These are phyloP conservation scores for Mangifera indica DNA, from an alignment of 345 rosid species.

Conservation along the genomic window DNA sequence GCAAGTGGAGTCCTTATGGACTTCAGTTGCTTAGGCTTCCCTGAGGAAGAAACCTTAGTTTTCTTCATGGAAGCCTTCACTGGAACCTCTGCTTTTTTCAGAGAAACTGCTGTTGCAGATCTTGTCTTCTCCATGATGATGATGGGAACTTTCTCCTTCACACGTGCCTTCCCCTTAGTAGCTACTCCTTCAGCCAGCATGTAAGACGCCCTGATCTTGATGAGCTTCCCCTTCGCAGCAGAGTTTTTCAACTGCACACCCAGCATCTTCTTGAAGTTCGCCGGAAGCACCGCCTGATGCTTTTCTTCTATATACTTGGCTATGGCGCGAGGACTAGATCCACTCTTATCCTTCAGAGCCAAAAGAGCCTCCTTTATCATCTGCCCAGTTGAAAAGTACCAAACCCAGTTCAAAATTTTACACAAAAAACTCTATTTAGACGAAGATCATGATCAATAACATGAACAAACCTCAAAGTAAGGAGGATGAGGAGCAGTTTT, in stretches of 20 bases:
- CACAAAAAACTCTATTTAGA: too few species aligned
- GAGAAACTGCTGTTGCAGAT: slow-evolving; percentile 18
- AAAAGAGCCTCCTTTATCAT: slow-evolving; percentile 75
- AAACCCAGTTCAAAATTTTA: not conserved
- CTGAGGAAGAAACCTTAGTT: slow-evolving; percentile 35
- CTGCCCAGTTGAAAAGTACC: slow-evolving; percentile 32
- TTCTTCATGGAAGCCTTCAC: slow-evolving; percentile 17
- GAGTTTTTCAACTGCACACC: slow-evolving; percentile 72
- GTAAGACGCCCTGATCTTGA: slow-evolving; percentile 81
- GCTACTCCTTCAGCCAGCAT: slow-evolving; percentile 46
- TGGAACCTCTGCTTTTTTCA: slow-evolving; percentile 32
- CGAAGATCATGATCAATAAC: too few species aligned
- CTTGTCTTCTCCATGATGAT: slow-evolving; percentile 8
- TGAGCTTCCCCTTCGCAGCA: slow-evolving; percentile 56
- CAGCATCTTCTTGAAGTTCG: slow-evolving; percentile 65
- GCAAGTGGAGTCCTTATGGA: slow-evolving; percentile 45
- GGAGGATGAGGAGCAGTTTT: slow-evolving; percentile 65
- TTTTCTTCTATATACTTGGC: slow-evolving; percentile 77
- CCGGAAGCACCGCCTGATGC: slow-evolving; percentile 62
- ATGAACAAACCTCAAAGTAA: slow-evolving; percentile 55
- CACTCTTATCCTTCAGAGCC: slow-evolving; percentile 63
- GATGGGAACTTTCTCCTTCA: slow-evolving; percentile 17
- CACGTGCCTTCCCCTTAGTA: too few species aligned
- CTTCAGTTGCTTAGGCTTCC: slow-evolving; percentile 44
- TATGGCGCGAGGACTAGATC: slow-evolving; percentile 84